Evolutionary conservation across 1,284 basidiomycete genomes (phyloP).

Genomic region (Apiotrichum veenhuisii): DNA sequence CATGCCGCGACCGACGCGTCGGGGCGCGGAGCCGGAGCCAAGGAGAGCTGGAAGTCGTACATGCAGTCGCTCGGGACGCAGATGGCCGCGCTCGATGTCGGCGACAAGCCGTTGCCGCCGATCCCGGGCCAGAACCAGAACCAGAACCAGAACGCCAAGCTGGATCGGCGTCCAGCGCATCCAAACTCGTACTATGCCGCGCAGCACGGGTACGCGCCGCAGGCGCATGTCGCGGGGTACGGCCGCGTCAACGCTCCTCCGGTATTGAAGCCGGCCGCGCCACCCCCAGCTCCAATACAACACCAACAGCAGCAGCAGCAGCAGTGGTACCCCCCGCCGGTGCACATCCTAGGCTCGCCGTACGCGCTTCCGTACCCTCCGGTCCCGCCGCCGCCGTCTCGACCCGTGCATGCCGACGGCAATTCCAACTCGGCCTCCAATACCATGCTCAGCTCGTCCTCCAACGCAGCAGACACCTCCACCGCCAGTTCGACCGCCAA

Average conservation of each 20-base stretch:
- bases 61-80: not conserved
- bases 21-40: not conserved
- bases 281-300: too few relatives aligned
- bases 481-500: not conserved
- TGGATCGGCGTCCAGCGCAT: not conserved
- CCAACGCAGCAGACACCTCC: too few relatives aligned
- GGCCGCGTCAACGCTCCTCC: too few relatives aligned
- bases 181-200: not conserved
- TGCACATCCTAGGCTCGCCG: not conserved
- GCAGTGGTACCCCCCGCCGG: not conserved
- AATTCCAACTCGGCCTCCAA: too few relatives aligned
- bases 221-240: too few relatives aligned
- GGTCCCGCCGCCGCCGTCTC: not conserved
- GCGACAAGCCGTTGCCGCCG: slow-evolving; percentile 2
- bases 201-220: not conserved
- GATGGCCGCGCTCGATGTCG: not conserved
- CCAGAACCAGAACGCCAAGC: not conserved
- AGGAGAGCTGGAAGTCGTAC: not conserved
- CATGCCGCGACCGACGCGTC: too few relatives aligned
- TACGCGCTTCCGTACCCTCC: not conserved
- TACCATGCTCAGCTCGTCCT: too few relatives aligned
- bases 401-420: too few relatives aligned
- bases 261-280: too few relatives aligned
- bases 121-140: not conserved
- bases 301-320: not conserved